A percentile compares a stretch with the other conserved stretches of the same genome.
These are phyloP conservation scores for Eimeria brunetti DNA, from an alignment of 169 alveolate genomes.

Conservation along the genomic window DNA sequence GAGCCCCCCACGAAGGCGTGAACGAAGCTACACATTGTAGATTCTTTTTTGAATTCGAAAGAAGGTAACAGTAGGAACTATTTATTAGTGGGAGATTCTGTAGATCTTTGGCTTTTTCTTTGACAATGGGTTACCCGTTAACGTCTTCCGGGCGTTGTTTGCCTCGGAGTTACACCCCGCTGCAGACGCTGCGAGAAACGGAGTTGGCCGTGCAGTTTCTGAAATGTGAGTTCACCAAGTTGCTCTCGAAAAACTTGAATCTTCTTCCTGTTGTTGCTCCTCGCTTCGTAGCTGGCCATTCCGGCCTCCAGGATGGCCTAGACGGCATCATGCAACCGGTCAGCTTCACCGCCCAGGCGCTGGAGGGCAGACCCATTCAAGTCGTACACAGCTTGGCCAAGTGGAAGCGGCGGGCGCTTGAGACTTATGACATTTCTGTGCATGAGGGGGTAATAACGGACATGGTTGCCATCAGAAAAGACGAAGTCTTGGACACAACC, in stretches of 20 bases:
- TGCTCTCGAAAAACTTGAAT: neutral
- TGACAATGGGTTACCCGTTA: neutral
- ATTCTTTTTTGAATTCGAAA: neutral
- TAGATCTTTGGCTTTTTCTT: neutral
- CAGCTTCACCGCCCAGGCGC: neutral
- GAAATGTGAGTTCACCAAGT: neutral
- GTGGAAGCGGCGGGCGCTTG: conserved; percentile 39
- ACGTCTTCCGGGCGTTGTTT: neutral
- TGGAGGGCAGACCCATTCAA: neutral
- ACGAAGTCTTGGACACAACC: conserved; percentile 12
- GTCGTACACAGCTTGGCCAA: conserved; percentile 57
- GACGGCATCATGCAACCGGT: conserved; percentile 46
- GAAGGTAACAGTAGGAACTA: neutral
- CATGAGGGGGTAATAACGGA: conserved; percentile 37
- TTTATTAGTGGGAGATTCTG: neutral
- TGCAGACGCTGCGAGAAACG: conserved; percentile 54
- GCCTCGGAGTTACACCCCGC: conserved; percentile 21
- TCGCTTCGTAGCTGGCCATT: conserved; percentile 2
- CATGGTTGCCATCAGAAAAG: conserved; percentile 57
- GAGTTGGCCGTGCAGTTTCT: conserved; percentile 32
- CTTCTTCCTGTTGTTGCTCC: conserved; percentile 67
- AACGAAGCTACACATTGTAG: neutral
- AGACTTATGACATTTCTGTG: neutral
- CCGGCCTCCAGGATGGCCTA: conserved; percentile 51
- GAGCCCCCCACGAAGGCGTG: neutral